These are phyloP conservation scores for Arachnomyces sp. DNA, from an alignment of 2,329 filamentous ascomycete genomes.

Conservation along the genomic window DNA sequence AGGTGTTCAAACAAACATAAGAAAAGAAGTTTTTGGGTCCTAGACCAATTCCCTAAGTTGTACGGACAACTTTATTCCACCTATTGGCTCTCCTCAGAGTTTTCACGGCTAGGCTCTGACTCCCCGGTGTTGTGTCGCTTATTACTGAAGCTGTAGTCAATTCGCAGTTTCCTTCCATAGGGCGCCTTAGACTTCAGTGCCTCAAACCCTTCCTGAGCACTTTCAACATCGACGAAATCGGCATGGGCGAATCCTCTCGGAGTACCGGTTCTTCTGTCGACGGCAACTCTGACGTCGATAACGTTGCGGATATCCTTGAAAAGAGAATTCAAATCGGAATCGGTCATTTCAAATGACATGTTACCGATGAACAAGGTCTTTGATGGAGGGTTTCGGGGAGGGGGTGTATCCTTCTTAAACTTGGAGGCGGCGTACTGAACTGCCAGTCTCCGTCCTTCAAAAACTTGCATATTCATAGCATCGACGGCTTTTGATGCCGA, in stretches of 20 bases:
- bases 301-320: slow-evolving; percentile 66
- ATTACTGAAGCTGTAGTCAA: slow-evolving; percentile 51
- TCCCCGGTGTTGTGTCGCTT: slow-evolving; percentile 4
- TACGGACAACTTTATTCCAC: no score
- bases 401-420: slow-evolving; percentile 2
- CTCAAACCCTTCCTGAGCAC: slow-evolving; percentile 55
- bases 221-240: slow-evolving; percentile 64
- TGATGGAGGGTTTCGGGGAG: slow-evolving; percentile 40
- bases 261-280: slow-evolving; percentile 72
- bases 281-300: slow-evolving; percentile 69
- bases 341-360: slow-evolving; percentile 77
- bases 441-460: slow-evolving; percentile 57
- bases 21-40: background rate
- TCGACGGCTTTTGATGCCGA: slow-evolving; percentile 51
- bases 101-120: background rate
- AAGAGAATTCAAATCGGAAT: slow-evolving; percentile 70
- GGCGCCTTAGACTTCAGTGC: slow-evolving; percentile 50
- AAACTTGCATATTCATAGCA: slow-evolving; percentile 51
- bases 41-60: no score
- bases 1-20: background rate
- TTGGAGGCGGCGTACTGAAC: slow-evolving; percentile 49
- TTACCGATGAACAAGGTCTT: slow-evolving; percentile 76
- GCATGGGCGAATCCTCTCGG: slow-evolving; percentile 78
- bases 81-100: background rate
- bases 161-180: slow-evolving; percentile 57